Evolutionary conservation across 2,329 filamentous ascomycete genomes (phyloP).

Genomic region (Fulvia fulva): DNA sequence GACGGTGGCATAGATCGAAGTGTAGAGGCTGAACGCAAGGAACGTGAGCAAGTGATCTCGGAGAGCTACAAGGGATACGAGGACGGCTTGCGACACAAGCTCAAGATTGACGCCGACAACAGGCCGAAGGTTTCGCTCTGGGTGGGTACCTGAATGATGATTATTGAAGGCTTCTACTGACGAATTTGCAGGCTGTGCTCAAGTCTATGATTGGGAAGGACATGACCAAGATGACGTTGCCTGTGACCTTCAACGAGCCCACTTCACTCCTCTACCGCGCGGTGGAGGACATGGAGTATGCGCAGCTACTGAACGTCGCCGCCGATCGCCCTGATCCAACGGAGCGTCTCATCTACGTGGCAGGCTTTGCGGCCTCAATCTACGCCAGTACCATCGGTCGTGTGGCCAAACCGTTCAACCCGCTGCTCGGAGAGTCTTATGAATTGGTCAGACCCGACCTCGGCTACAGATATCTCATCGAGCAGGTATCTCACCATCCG

Average conservation of each 20-base stretch:
- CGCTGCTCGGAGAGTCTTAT: conserved; percentile 90
- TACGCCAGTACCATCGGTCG: conserved; percentile 96
- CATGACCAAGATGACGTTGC: conserved; percentile 99
- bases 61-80: conserved; percentile 87
- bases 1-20: conserved; percentile 38
- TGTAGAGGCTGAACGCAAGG: conserved; percentile 29
- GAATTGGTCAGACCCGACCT: conserved; percentile 95
- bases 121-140: conserved; percentile 91
- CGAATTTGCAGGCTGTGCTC: conserved; percentile 67
- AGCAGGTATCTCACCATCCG: conserved; percentile 97
- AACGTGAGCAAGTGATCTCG: conserved; percentile 61
- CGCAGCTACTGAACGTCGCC: conserved; percentile 83
- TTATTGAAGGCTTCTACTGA: conserved; percentile 23
- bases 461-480: conserved; percentile 96
- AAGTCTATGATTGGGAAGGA: conserved; percentile 99
- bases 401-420: conserved; percentile 97
- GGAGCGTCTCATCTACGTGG: conserved; percentile 89
- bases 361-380: conserved; percentile 91
- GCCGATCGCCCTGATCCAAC: conserved; percentile 81
- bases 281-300: conserved; percentile 97
- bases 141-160: conserved; percentile 55
- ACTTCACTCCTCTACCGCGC: conserved; percentile 93
- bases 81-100: conserved; percentile 70
- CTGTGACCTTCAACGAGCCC: conserved; percentile 97
- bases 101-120: conserved; percentile 89